phyloP scores from a whole-genome alignment of 164 flowering plant species.

The Vitis labrusca region DNA sequence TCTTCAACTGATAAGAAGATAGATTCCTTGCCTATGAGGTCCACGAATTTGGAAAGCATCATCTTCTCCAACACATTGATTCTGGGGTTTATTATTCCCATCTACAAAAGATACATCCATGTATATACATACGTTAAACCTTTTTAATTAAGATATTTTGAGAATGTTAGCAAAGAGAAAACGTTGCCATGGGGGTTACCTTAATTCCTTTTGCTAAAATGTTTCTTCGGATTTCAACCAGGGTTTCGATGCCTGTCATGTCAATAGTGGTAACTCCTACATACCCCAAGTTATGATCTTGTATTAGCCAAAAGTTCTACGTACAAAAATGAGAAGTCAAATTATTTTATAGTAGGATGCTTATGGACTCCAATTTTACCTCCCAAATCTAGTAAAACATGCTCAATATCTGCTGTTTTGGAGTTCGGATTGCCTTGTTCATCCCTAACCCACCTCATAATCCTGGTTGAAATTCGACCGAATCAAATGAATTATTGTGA shows the following conservation, averaged over 20 bases:
- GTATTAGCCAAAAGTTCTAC: background rate
- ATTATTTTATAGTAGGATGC: too few relatives aligned
- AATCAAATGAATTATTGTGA: background rate
- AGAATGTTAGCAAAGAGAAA: too few relatives aligned
- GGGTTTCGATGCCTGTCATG: conserved; percentile 60
- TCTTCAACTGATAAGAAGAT: conserved; percentile 60
- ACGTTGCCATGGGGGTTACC: conserved; percentile 25
- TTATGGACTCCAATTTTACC: conserved; percentile 32
- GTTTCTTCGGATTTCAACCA: conserved; percentile 42
- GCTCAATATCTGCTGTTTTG: conserved; percentile 30
- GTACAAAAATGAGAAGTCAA: background rate
- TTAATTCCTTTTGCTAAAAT: conserved; percentile 42
- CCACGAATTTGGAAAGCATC: conserved; percentile 41
- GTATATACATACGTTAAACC: too few relatives aligned
- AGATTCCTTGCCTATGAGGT: conserved; percentile 52
- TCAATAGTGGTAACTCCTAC: conserved; percentile 74
- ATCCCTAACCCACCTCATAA: conserved; percentile 61
- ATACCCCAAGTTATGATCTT: background rate
- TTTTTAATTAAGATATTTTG: too few relatives aligned
- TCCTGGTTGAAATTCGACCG: conserved; percentile 29
- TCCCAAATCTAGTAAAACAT: conserved; percentile 60
- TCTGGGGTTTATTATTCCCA: conserved; percentile 61
- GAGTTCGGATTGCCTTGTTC: conserved; percentile 27
- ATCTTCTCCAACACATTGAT: conserved; percentile 68
- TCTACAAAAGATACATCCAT: conserved; percentile 28